A percentile compares a stretch with the other conserved stretches of the same genome.
phyloP scores from a whole-genome alignment of 805 yeast genomes.

The Candida ovalis region DNA sequence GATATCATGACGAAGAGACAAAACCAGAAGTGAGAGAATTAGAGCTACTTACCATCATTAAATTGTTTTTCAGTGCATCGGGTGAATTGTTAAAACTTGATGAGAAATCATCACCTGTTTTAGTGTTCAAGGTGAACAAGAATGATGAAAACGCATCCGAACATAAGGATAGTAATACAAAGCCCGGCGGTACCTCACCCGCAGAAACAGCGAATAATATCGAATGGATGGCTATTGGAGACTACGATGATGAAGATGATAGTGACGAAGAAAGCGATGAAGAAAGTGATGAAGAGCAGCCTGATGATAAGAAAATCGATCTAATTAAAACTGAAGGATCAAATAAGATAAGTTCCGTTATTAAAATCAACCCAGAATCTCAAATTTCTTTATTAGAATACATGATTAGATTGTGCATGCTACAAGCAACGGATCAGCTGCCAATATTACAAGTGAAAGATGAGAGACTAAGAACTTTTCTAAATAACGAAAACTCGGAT shows the following conservation, averaged over 20 bases:
- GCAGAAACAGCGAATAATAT: slow-evolving; percentile 10
- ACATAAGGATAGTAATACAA: slow-evolving; percentile 7
- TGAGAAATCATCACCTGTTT: slow-evolving; percentile 59
- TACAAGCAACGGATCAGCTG: slow-evolving; percentile 57
- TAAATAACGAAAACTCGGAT: slow-evolving; percentile 50
- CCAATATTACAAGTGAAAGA: slow-evolving; percentile 56
- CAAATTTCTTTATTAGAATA: slow-evolving; percentile 61
- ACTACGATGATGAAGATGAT: slow-evolving; percentile 29
- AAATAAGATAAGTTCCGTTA: slow-evolving; percentile 16
- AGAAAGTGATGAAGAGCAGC: slow-evolving; percentile 11
- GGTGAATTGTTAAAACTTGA: slow-evolving; percentile 62
- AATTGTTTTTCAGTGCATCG: slow-evolving; percentile 66
- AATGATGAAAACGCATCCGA: slow-evolving; percentile 11
- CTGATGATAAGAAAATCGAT: neutral
- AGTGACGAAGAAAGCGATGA: slow-evolving; percentile 18
- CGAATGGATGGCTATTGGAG: slow-evolving; percentile 55
- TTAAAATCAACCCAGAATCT: slow-evolving; percentile 10
- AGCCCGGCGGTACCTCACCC: neutral
- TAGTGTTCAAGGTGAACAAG: slow-evolving; percentile 50
- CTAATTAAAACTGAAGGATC: slow-evolving; percentile 15
- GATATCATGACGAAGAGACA: slow-evolving; percentile 62
- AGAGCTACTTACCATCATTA: slow-evolving; percentile 40
- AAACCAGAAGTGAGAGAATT: slow-evolving; percentile 33
- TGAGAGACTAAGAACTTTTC: slow-evolving; percentile 57
- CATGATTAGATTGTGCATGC: slow-evolving; percentile 51